Conservation (phyloP, 1,284 basidiomycete genomes). For the Leccinum subspadiceum region DNA sequence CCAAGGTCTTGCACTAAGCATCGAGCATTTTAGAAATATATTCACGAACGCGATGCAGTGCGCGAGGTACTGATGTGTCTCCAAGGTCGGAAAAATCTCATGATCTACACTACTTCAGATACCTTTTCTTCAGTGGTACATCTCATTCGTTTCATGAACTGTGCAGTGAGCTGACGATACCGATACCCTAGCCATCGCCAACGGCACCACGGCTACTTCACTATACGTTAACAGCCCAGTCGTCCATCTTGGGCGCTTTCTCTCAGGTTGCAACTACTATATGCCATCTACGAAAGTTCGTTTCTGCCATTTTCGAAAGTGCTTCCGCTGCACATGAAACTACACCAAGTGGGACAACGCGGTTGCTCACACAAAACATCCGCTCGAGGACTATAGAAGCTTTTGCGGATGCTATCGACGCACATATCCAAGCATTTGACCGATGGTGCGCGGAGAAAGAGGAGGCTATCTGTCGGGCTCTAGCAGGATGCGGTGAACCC, state of each 20-base stretch:
- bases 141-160: background rate
- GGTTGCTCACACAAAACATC: constrained; percentile 22
- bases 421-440: constrained; percentile 57
- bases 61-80: constrained; percentile 72
- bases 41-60: constrained; percentile 65
- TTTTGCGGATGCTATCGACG: constrained; percentile 72
- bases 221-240: constrained; percentile 58
- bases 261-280: constrained; percentile 55
- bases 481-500: constrained; percentile 41
- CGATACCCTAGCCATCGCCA: constrained; percentile 41
- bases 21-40: constrained; percentile 49
- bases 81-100: constrained; percentile 63
- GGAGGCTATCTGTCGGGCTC: constrained; percentile 57
- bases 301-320: constrained; percentile 40
- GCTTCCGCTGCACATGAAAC: constrained; percentile 23
- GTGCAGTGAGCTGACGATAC: background rate
- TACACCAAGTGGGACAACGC: constrained; percentile 19
- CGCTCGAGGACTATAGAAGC: constrained; percentile 71
- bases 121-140: constrained; percentile 37
- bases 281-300: constrained; percentile 62
- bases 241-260: constrained; percentile 60
- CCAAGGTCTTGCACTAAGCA: background rate
- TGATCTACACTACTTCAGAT: constrained; percentile 46
- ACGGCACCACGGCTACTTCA: constrained; percentile 61
- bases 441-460: constrained; percentile 72